Conservation (phyloP, 1,284 basidiomycete species). For the Sporisorium iseilematis-ciliati region DNA sequence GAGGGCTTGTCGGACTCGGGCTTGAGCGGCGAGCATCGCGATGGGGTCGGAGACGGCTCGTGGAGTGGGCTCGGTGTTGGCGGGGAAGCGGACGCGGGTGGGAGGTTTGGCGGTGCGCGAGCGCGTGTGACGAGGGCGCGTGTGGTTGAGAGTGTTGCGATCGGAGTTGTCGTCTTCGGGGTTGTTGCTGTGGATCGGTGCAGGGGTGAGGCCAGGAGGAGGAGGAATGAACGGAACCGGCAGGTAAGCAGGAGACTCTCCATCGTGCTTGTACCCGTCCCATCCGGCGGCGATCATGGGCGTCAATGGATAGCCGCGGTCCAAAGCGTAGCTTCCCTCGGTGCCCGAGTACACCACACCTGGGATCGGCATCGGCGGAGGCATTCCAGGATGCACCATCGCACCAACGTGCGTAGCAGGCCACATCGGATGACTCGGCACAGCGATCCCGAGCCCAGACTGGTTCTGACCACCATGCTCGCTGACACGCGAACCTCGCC, state of each 20-base stretch:
- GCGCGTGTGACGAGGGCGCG: background rate
- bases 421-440: constrained; percentile 14
- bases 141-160: background rate
- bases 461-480: background rate
- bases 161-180: background rate
- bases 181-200: background rate
- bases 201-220: constrained; percentile 10
- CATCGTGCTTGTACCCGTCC: constrained; percentile 7
- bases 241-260: constrained; percentile 5
- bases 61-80: background rate
- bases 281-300: background rate
- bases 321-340: constrained; percentile 9
- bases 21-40: constrained; percentile 19
- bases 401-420: background rate
- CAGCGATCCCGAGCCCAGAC: constrained; percentile 16
- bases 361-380: background rate
- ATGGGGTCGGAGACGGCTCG: constrained; percentile 39
- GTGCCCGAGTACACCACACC: constrained; percentile 11
- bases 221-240: constrained; percentile 21
- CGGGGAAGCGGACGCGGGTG: constrained; percentile 17
- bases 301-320: background rate
- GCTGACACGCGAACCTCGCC: background rate
- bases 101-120: constrained; percentile 1
- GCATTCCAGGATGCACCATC: background rate
- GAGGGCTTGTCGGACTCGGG: constrained; percentile 14